Evolutionary conservation across 1,139 yeast genomes (phyloP), one percentile per base, ranked within the genome.

Genomic region (Trichomonascaceae sp.): DNA sequence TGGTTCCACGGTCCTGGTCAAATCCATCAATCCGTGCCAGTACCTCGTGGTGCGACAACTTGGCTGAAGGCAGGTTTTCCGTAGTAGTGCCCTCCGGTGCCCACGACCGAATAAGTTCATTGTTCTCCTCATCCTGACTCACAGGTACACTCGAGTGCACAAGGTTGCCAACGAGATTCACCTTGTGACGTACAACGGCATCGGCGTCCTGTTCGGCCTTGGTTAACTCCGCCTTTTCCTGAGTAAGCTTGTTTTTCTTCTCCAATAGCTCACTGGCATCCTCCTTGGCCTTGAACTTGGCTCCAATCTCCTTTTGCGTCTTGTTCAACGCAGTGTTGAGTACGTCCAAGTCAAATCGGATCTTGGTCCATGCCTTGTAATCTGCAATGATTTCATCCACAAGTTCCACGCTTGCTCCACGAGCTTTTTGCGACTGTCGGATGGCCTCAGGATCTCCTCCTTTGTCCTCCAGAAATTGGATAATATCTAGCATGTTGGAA

Each of bases 1-100:
- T 81, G 43, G 84, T 94, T 59, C 99, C 99, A 65, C 99, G 80
- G 63, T 89, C 98, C 46, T 95, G 97, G 58, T 89, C 99, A 60
- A 84, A 89, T 44, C 99, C 99, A 54, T 89, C 96, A 47, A 89
- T 69, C 64, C 97, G 76, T 48, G 92, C 71, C 48, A 92, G 70
- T 37, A 92, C 79, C 65, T 89, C 98, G 57, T 89, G 98, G 58
- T 89, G 98, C 23, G 97, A 87, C 57, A 87, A 71, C 30, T 66
- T 64, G 40, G 95, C 96, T 47, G 69, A 65, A 38, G 71, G 76
- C 43, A 72, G 66, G 43, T 67, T 71, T 36, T 64, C 69, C 41
- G 69, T 67, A 34, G 58, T 60, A 33, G 60, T 57, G 15, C 71
- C 74, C 41, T 67, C 69, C 37, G 96, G 97, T 39, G 72, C 74